Percentiles rank a stretch among this genome's conserved stretches.
phyloP scores from a whole-genome alignment of 225 moss, liverwort and hornwort species.

The Neckera pumila region DNA sequence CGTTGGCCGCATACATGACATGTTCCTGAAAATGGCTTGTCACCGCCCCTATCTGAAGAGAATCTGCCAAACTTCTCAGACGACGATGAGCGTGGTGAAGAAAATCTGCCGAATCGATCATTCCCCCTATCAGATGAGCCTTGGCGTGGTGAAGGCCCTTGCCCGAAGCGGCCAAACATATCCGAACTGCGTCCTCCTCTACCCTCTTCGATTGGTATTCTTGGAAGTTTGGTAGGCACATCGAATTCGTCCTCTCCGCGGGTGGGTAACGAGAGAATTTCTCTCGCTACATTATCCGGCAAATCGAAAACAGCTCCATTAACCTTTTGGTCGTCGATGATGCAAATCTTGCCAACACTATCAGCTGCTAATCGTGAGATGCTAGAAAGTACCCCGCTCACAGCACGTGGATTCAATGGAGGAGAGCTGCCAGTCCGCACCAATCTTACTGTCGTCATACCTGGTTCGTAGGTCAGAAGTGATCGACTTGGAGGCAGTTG shows the following conservation, averaged over 20 bases:
- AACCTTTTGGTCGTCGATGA: constrained; percentile 28
- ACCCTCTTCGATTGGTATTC: constrained; percentile 16
- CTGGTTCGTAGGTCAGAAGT: constrained; percentile 68
- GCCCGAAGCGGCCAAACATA: constrained; percentile 42
- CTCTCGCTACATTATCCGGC: constrained; percentile 35
- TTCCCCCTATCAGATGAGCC: constrained; percentile 10
- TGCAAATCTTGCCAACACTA: constrained; percentile 39
- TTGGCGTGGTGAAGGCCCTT: constrained; percentile 5
- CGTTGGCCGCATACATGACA: constrained; percentile 42
- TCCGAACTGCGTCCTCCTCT: constrained; percentile 23
- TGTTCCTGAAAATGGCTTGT: constrained; percentile 29
- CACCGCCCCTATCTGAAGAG: constrained; percentile 25
- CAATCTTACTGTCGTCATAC: constrained; percentile 41
- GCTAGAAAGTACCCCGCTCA: constrained; percentile 26
- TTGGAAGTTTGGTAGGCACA: constrained; percentile 28
- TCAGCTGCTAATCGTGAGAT: constrained; percentile 34
- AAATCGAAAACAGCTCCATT: constrained; percentile 49
- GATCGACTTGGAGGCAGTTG: constrained; percentile 84
- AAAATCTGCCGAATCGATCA: constrained; percentile 35
- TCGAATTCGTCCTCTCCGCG: constrained; percentile 20
- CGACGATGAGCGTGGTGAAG: constrained; percentile 14
- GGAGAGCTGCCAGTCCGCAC: constrained; percentile 1
- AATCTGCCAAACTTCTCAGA: constrained; percentile 23
- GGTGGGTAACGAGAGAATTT: constrained; percentile 3
- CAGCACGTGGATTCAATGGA: constrained; percentile 26